Percentiles rank a stretch among this genome's conserved stretches.
These are phyloP conservation scores for Tricholomella constricta DNA, from an alignment of 768 basidiomycete species.

Conservation along the genomic window DNA sequence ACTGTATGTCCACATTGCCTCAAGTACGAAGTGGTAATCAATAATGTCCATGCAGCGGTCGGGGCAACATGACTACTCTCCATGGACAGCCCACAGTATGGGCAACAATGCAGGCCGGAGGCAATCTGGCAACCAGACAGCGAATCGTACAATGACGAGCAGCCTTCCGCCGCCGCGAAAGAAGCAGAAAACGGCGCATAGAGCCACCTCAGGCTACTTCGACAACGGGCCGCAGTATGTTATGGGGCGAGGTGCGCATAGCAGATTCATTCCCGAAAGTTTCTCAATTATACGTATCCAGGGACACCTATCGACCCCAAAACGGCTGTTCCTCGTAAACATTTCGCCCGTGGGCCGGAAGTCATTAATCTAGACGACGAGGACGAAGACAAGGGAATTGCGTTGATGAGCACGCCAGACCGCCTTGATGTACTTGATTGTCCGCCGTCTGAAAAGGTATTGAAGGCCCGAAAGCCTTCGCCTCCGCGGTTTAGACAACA, in stretches of 20 bases:
- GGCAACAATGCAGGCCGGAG: not conserved
- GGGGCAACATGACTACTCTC: not conserved
- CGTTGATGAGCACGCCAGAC: constrained; percentile 4
- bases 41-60: not conserved
- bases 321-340: not conserved
- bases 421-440: constrained; percentile 2
- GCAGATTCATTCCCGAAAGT: not conserved
- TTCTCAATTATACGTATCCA: not conserved
- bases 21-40: not conserved
- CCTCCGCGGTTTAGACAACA: not conserved
- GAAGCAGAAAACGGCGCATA: not conserved
- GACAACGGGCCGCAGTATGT: not conserved
- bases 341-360: not conserved
- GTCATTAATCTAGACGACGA: constrained; percentile 2
- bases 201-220: not conserved
- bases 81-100: not conserved
- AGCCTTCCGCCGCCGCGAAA: not conserved
- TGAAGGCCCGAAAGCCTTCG: not conserved
- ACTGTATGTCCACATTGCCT: not conserved
- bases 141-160: not conserved
- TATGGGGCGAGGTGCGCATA: not conserved
- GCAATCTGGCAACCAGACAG: not conserved
- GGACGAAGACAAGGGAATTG: constrained; percentile 10
- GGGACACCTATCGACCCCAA: not conserved
- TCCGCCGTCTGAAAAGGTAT: not conserved